A percentile compares a stretch with the other conserved stretches of the same genome.
These are phyloP conservation scores for Schrenkiella parvula DNA, from an alignment of 345 rosid genomes.

Conservation along the genomic window DNA sequence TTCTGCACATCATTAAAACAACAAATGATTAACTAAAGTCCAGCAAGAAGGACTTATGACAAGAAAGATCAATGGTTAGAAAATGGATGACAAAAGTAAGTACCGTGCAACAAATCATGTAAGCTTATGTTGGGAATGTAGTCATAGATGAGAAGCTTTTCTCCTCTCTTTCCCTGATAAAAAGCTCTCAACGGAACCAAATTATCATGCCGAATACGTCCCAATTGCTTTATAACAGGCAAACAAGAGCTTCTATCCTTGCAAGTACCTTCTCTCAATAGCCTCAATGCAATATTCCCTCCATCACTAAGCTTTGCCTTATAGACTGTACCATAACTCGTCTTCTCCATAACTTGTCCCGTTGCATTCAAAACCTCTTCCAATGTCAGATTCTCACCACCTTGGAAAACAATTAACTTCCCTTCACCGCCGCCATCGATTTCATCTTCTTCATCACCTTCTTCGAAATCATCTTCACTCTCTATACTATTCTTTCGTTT, in stretches of 20 bases:
- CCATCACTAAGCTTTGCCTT: constrained; percentile 97
- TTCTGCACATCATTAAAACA: constrained; percentile 45
- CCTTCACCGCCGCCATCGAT: constrained; percentile 50
- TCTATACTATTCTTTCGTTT: constrained; percentile 56
- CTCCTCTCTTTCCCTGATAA: constrained; percentile 97
- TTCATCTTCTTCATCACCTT: constrained; percentile 55
- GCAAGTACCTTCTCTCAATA: constrained; percentile 94
- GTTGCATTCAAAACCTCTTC: constrained; percentile 97
- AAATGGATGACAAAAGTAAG: neutral
- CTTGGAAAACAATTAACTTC: constrained; percentile 86
- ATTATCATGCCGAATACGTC: constrained; percentile 80
- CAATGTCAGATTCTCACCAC: constrained; percentile 88
- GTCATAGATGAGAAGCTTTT: constrained; percentile 94
- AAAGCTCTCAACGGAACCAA: constrained; percentile 93
- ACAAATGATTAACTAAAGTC: too few relatives aligned
- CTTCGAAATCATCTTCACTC: constrained; percentile 74
- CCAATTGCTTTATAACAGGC: constrained; percentile 74
- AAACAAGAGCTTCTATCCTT: constrained; percentile 72
- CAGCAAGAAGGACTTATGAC: neutral
- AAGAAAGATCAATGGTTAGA: neutral
- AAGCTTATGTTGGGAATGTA: constrained; percentile 78
- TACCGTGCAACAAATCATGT: constrained; percentile 90
- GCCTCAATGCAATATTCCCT: constrained; percentile 86
- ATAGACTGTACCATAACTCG: constrained; percentile 86
- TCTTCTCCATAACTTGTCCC: constrained; percentile 95